Evolutionary conservation across 805 yeast genomes (phyloP), one percentile per base, ranked within the genome.

Genomic region (Tetrapisispora nanseiensis): DNA sequence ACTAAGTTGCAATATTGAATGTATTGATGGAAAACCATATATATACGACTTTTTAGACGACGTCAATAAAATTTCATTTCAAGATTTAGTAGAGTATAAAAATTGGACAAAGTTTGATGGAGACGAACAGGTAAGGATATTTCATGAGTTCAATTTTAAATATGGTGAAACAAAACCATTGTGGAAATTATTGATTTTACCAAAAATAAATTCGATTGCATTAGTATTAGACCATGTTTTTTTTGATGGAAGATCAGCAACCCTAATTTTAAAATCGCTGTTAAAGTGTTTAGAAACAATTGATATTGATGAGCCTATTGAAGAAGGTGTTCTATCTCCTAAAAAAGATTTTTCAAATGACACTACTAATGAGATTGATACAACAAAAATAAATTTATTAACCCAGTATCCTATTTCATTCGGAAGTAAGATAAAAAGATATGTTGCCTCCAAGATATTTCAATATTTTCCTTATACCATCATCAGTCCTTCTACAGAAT

Each of bases 201-300:
- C 50, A 4, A 31, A 40, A 22, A 35, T 41, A 11, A 49, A 46
- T 13, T 46, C 47, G 16, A n/a, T 57, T 24, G 16, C 55, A 10
- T 30, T 59, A 12, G 33, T 53, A 12, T 40, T 51, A 16, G 57
- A 56, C 33, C 63, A 59, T 42, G 48, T 48, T 2, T 41, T 56
- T 15, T 51, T 51, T 39, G 63, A 59, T 46, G 63, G 63, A 8
- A 46, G 56, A 37, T 51, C 61, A 1, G 46, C 51, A 19, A 51
- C 51, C 2, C 44, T 47, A 10, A 46, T 58, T 26, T 51, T 53
- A 52, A 46, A 47, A 16, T 27, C 41, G 1, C 41, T 58, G 16
- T 16, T 58, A 43, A 28, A 39, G 7, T 22, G 33, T 5, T 39
- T 58, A 22, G 18, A 27, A 3, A n/a, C n/a, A 3, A 19, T 4